Evolutionary conservation across 1,284 basidiomycete genomes (phyloP).

Genomic region (Tilletia caries): DNA sequence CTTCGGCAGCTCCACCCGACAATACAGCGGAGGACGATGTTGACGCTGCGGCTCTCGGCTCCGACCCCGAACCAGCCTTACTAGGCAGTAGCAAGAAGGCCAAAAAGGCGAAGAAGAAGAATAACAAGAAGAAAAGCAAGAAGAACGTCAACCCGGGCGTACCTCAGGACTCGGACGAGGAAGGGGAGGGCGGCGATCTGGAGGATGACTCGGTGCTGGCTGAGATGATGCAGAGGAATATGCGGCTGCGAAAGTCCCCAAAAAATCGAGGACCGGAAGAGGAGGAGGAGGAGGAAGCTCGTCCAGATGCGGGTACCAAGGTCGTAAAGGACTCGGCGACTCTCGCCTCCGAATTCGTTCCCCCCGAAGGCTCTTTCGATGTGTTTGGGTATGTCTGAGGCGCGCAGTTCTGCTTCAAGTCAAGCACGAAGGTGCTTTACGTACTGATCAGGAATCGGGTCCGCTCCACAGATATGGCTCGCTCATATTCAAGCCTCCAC

Average conservation of each 20-base stretch:
- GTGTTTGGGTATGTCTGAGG: background rate
- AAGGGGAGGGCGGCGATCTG: conserved; percentile 8
- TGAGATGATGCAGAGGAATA: conserved; percentile 22
- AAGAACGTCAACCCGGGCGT: conserved; percentile 34
- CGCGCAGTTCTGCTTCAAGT: too few species aligned
- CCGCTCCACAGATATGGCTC: conserved; percentile 48
- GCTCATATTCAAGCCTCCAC: conserved; percentile 52
- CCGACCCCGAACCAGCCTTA: background rate
- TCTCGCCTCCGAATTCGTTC: background rate
- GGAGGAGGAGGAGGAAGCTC: conserved; percentile 7
- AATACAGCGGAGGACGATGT: too few species aligned
- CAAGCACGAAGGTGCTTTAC: too few species aligned
- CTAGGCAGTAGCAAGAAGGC: conserved; percentile 9
- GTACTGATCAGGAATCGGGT: too few species aligned
- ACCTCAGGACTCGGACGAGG: background rate
- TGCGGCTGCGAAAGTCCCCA: conserved; percentile 19
- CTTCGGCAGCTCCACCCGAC: too few species aligned
- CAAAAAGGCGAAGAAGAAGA: conserved; percentile 41
- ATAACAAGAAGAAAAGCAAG: conserved; percentile 44
- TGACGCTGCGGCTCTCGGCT: background rate
- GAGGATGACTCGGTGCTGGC: conserved; percentile 12
- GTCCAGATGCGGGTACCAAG: background rate
- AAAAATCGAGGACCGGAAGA: conserved; percentile 14
- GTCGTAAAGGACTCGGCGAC: conserved; percentile 21
- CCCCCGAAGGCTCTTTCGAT: conserved; percentile 1